Evolutionary conservation across 2,329 filamentous ascomycete species (phyloP).

Genomic region (Fusarium buharicum): DNA sequence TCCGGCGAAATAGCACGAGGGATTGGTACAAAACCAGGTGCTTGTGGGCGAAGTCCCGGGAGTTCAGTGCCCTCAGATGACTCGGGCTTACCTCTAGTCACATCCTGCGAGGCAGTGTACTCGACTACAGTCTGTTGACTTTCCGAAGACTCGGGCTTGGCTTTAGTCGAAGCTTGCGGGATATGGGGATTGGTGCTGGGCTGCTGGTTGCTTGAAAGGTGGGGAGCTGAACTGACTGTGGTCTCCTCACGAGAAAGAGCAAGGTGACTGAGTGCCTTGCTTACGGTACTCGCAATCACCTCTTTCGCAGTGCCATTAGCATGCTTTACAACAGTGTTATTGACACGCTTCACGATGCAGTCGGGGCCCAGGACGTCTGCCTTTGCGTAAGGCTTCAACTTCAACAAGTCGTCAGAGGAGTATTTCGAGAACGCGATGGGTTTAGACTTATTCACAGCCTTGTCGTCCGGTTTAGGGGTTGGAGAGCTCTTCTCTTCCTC

Average conservation of each 20-base stretch:
- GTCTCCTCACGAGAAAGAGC: background rate
- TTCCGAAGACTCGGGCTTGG: constrained; percentile 6
- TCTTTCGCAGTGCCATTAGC: background rate
- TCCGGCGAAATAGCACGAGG: background rate
- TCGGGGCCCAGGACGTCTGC: background rate
- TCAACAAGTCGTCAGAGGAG: constrained; percentile 19
- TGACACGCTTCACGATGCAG: constrained; percentile 1
- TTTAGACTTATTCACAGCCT: background rate
- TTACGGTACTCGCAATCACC: background rate
- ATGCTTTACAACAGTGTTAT: background rate
- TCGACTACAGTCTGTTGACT: background rate
- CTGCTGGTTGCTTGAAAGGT: background rate
- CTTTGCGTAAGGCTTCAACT: constrained; percentile 7
- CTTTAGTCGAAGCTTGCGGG: background rate
- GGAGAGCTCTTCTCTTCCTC: background rate
- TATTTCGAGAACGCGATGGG: background rate
- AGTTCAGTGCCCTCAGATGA: background rate
- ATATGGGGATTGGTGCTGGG: background rate
- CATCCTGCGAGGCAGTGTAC: background rate
- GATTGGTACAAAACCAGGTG: constrained; percentile 26
- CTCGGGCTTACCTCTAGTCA: constrained; percentile 25
- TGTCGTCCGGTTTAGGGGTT: background rate
- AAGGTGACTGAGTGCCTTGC: background rate
- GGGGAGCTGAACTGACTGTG: background rate
- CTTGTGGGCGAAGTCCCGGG: constrained; percentile 34